Percentiles rank a stretch among this genome's conserved stretches.
Conservation (phyloP, 192 early-diverging fungal genomes). For the Rhizophagus clarus region DNA sequence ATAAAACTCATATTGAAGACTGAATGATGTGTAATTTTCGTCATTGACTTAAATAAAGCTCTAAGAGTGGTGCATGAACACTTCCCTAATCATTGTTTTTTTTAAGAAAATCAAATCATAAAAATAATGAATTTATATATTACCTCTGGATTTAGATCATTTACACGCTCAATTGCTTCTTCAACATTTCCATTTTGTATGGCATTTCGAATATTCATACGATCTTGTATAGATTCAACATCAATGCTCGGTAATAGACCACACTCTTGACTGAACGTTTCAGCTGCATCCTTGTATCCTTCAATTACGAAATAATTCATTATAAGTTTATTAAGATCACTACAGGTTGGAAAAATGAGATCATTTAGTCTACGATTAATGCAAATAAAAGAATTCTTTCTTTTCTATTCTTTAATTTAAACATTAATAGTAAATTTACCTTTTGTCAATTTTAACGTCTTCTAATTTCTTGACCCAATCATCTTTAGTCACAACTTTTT, state of each 20-base stretch:
- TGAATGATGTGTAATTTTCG: slow-evolving; percentile 23
- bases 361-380: not conserved
- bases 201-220: slow-evolving; percentile 92
- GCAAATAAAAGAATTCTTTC: not conserved
- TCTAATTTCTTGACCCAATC: slow-evolving; percentile 31
- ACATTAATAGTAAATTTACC: not conserved
- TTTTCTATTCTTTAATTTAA: too few relatives aligned
- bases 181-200: slow-evolving; percentile 90
- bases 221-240: slow-evolving; percentile 87
- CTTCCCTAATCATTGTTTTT: slow-evolving; percentile 27
- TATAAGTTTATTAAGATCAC: slow-evolving; percentile 95
- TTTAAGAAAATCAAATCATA: not conserved
- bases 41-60: slow-evolving; percentile 9
- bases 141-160: slow-evolving; percentile 98
- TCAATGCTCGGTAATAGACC: slow-evolving; percentile 81
- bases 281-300: slow-evolving; percentile 98
- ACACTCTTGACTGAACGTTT: slow-evolving; percentile 91
- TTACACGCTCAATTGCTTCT: slow-evolving; percentile 94
- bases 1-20: slow-evolving; percentile 35
- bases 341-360: slow-evolving; percentile 31
- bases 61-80: slow-evolving; percentile 34
- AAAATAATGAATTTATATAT: slow-evolving; percentile 1
- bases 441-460: slow-evolving; percentile 30
- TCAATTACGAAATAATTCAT: slow-evolving; percentile 99
- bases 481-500: slow-evolving; percentile 29